These are phyloP conservation scores for Catharanthus roseus DNA, from an alignment of 257 asterid species.

Conservation along the genomic window DNA sequence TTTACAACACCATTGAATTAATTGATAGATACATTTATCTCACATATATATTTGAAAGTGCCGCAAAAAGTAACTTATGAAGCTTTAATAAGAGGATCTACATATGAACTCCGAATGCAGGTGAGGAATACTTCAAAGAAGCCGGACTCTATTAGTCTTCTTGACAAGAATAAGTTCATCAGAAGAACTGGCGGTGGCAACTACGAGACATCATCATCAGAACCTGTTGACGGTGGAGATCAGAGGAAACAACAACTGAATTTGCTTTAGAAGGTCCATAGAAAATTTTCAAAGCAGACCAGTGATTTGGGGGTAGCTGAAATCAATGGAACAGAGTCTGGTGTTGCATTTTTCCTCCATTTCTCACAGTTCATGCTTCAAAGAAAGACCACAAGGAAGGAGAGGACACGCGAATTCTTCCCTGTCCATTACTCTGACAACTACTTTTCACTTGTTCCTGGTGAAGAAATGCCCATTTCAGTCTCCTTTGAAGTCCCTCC, in stretches of 20 bases:
- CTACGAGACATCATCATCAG: constrained; percentile 16
- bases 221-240: constrained; percentile 1
- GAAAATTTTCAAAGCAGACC: constrained; percentile 25
- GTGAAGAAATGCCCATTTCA: constrained; percentile 59
- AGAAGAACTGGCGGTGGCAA: constrained; percentile 1
- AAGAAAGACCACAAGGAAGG: constrained; percentile 31
- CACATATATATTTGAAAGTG: constrained; percentile 52
- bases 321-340: constrained; percentile 50
- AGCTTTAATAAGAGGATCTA: constrained; percentile 48
- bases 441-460: constrained; percentile 91
- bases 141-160: constrained; percentile 35
- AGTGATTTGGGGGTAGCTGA: constrained; percentile 32
- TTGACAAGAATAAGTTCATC: constrained; percentile 26
- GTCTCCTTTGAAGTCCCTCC: constrained; percentile 70
- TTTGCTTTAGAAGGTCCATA: constrained; percentile 35
- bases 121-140: constrained; percentile 60
- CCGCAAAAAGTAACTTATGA: constrained; percentile 58
- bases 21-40: too few relatives aligned
- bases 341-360: constrained; percentile 86
- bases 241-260: constrained; percentile 25
- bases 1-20: too few relatives aligned
- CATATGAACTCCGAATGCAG: constrained; percentile 59
- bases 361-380: constrained; percentile 70
- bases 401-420: constrained; percentile 73
- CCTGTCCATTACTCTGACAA: constrained; percentile 91